These are phyloP conservation scores for Aquilaria agallochum DNA, from an alignment of 441 rosid species.

Conservation along the genomic window DNA sequence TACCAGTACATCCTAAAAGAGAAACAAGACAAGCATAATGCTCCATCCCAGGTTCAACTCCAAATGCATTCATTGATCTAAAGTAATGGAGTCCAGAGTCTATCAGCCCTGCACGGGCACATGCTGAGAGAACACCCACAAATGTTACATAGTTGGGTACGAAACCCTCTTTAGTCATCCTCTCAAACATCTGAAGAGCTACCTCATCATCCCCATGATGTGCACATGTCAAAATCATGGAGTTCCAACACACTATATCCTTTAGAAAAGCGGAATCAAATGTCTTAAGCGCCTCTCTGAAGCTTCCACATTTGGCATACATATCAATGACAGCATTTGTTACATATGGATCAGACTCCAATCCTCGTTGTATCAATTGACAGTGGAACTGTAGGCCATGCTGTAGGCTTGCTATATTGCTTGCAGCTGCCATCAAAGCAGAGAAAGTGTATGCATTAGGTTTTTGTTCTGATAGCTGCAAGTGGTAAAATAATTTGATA, in stretches of 20 bases:
- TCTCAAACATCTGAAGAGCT: conserved; percentile 49
- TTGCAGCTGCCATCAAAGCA: conserved; percentile 51
- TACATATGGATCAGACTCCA: conserved; percentile 44
- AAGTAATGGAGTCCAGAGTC: conserved; percentile 52
- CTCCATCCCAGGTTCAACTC: conserved; percentile 56
- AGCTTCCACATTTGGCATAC: conserved; percentile 79
- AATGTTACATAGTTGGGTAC: conserved; percentile 66
- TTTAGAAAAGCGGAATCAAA: conserved; percentile 34
- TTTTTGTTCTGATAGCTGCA: conserved; percentile 40
- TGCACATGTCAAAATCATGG: conserved; percentile 58
- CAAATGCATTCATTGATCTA: conserved; percentile 44
- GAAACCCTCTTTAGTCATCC: conserved; percentile 47
- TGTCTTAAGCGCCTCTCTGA: conserved; percentile 44
- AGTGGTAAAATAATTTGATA: conserved; percentile 42
- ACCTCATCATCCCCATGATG: conserved; percentile 57
- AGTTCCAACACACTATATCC: conserved; percentile 69
- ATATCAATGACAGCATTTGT: conserved; percentile 60
- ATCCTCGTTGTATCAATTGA: conserved; percentile 39
- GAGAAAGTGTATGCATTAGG: conserved; percentile 64
- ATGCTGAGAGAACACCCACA: conserved; percentile 70
- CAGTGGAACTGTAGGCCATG: conserved; percentile 62
- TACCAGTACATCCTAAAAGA: conserved; percentile 62
- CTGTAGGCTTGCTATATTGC: conserved; percentile 57
- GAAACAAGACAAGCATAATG: conserved; percentile 69
- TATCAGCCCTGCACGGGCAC: conserved; percentile 65